phyloP scores from a whole-genome alignment of 2,329 filamentous ascomycete species.

The Apiospora rasikravindrae region DNA sequence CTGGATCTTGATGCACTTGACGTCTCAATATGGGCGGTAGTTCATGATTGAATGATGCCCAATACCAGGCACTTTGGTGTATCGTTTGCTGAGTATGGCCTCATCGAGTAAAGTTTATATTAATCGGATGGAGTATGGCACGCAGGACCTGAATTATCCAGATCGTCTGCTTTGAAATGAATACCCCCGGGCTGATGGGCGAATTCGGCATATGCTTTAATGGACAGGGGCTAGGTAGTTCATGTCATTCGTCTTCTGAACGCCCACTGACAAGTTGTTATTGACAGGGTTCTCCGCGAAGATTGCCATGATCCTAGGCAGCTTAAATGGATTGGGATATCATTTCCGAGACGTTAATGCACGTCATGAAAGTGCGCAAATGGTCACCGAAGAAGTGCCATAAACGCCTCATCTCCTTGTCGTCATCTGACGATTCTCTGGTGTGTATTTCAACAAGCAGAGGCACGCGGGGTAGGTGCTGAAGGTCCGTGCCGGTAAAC shows the following conservation, averaged over 20 bases:
- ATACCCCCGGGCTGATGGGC: not conserved
- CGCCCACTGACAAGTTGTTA: not conserved
- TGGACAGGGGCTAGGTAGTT: not conserved
- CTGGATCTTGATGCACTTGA: not conserved
- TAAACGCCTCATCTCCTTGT: not conserved
- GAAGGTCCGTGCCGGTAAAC: not conserved
- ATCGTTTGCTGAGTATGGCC: too few species aligned
- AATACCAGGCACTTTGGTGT: too few species aligned
- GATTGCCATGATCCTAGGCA: not conserved
- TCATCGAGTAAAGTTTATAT: not conserved
- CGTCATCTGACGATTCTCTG: not conserved
- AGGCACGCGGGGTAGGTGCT: not conserved
- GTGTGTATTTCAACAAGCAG: not conserved
- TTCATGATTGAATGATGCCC: too few species aligned
- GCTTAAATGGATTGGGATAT: not conserved
- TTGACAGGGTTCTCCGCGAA: slow-evolving; percentile 10
- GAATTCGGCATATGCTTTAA: not conserved
- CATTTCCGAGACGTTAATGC: not conserved
- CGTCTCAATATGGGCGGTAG: not conserved
- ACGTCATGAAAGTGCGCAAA: not conserved
- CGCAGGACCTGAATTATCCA: too few species aligned
- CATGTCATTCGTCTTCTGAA: not conserved
- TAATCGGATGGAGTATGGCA: not conserved
- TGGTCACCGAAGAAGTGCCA: not conserved
- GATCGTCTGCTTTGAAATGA: not conserved